Evolutionary conservation across 208 protist genomes (phyloP), one percentile per base, ranked within the genome.

Genomic region (Naegleria lovaniensis): DNA sequence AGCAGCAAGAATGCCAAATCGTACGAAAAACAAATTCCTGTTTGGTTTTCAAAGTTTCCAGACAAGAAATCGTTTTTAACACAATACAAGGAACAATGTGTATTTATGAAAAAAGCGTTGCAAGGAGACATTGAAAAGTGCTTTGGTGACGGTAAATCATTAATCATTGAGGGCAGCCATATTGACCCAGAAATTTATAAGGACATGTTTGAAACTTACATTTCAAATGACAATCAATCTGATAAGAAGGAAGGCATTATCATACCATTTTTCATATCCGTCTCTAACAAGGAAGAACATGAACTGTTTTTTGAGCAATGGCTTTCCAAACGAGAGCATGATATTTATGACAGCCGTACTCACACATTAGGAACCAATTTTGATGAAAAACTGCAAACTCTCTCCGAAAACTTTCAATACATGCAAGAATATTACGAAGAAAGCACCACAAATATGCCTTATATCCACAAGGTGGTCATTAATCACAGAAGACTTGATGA

Each of bases 111-210:
- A 19, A 88, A 36, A 22, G 84, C 84, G 15, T 15, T 88, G 0
- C 25, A 88, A 48, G 84, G 84, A 22, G 84, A 88, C 16, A 88
- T 88, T 88, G 43, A 88, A 19, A 88, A 88, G 33, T 52, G 39
- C 38, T 38, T 88, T 58, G n/a, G 41, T 9, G 41, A 58, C 19
- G 84, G 84, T 25, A 88, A 88, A 58, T 6, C 84, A 19, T 6
- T 88, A 9, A 58, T 88, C 33, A 38, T 88, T 51, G 84, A 88
- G 33, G 84, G 84, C 6, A 25, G 36, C 39, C 84, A 88, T 16
- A 58, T 88, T 0, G 41, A 88, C 58, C 84, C 84, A 58, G 15
- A 88, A 11, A n/a, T 88, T 36, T 39, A 48, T 58, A 15, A 39
- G 15, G 41, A 58, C 55, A 38, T 88, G 41, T 58, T 51, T 38